Evolutionary conservation across 352 stramenopile species (phyloP), one percentile per base, ranked within the genome.

Genomic region (Phytophthora pluvialis): DNA sequence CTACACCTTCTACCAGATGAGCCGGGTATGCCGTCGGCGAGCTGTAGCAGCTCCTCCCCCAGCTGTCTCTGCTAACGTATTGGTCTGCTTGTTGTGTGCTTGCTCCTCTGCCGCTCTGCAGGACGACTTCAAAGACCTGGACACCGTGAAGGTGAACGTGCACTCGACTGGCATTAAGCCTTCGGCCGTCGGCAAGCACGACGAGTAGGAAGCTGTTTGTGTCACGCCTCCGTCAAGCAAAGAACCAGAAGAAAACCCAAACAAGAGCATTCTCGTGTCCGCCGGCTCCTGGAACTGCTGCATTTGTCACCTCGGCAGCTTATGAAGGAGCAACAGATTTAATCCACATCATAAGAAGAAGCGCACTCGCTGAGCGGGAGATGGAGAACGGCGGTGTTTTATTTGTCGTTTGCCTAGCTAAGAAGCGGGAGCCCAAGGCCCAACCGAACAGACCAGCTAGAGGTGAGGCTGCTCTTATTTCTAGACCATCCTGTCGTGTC

Each of bases 1-100:
- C 26, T 94, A 94, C 71, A 93, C 86, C 31, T 81, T 94, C 45
- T 73, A 82, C 56, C 78, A 94, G 70, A 90, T 94, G 83, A 89
- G 76, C 70, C 86, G 86, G 72, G 86, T 94, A 68, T n/a, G 55
- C 29, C 35, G 28, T 15, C 18, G 9, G 13, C 11, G 21, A 10
- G 16, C 48, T 60, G 38, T 15, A 32, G 3, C 13, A n/a, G 3
- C 18, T 33, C 40, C 16, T 52, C n/a, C 9, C 10, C 15, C 25
- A 29, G 9, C 11, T 38, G 36, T 43, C 31, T 39, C 13, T 16
- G 39, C 6, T 21, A 9, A 28, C 16, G 0, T 31, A 33, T 47
- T 10, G 18, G 31, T n/a, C 25, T 35, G 49, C 28, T 53, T 36
- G 7, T 26, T 38, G 5, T 55, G 44, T 50, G 28, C 28, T 21